Evolutionary conservation across 1,139 yeast genomes (phyloP), one percentile per base, ranked within the genome.

Genomic region (Scheffersomyces illinoinensis): DNA sequence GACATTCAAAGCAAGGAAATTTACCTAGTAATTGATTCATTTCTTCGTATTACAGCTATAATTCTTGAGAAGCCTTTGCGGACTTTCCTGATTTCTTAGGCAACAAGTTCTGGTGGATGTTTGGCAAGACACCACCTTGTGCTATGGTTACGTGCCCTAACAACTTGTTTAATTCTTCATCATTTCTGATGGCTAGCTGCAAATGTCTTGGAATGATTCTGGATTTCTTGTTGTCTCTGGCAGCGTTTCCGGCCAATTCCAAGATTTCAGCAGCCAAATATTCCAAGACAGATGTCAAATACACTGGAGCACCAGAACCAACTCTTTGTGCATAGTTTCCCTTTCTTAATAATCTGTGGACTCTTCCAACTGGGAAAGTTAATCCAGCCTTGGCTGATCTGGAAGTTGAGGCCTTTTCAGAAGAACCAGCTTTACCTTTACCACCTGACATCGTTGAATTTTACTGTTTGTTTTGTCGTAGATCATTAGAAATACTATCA

Each of bases 321-420:
- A 93, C 90, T 87, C 98, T 91, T 85, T 93, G 98, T 72, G 98
- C 98, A 84, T 93, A 93, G 89, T 93, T 93, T 76, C 98, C 98
- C 84, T 91, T 93, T 87, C 97, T 91, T 74, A 93, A 85, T 74
- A 93, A 87, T 85, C 98, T 89, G 87, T 93, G 98, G 69, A 93
- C 96, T 89, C 98, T 95, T 82, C 98, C 98, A 71, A 95, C 98
- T 83, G 98, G 98, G 96, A 95, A 93, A 72, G 97, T 91, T 78
- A 93, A 88, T 79, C 98, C 98, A 76, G 98, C 98, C 85, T 92
- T 93, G 65, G 97, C 89, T 70, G 98, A 93, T 88, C 98, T 93
- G 60, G 98, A 90, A 82, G 96, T 95, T 73, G 98, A 90, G 72
- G 96, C 93, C 83, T 93, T 93, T 77, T 93, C 93, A 69, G 91